Percentiles rank a stretch among this genome's conserved stretches.
These are phyloP conservation scores for Oleoguttula mirabilis DNA, from an alignment of 495 filamentous ascomycete species.

Conservation along the genomic window DNA sequence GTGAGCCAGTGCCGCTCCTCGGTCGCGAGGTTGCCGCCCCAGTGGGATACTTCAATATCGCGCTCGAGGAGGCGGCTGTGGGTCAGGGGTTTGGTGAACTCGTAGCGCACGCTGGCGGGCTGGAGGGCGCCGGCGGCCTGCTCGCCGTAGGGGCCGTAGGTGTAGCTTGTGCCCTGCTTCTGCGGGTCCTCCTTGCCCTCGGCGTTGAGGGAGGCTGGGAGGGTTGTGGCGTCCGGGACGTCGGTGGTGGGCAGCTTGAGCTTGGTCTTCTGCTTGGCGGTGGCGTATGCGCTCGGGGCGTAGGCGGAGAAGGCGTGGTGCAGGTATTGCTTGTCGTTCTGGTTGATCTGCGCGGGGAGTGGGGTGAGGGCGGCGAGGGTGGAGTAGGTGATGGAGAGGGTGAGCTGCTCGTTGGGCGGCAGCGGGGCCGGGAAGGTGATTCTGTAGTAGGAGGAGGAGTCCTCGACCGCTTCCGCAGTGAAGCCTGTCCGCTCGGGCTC, in stretches of 20 bases:
- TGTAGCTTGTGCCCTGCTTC: slow-evolving; percentile 73
- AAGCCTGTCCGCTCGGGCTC: slow-evolving; percentile 54
- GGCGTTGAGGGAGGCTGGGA: slow-evolving; percentile 42
- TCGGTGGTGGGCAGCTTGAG: slow-evolving; percentile 71
- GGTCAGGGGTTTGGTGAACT: slow-evolving; percentile 85
- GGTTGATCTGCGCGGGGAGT: slow-evolving; percentile 66
- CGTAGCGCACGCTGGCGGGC: slow-evolving; percentile 71
- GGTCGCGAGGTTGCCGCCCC: slow-evolving; percentile 89
- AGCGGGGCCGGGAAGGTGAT: slow-evolving; percentile 66
- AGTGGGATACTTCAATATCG: slow-evolving; percentile 90
- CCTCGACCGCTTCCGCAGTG: slow-evolving; percentile 51
- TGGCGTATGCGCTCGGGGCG: slow-evolving; percentile 64
- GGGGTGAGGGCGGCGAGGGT: slow-evolving; percentile 62
- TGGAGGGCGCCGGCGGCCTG: slow-evolving; percentile 59
- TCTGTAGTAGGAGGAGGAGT: slow-evolving; percentile 71
- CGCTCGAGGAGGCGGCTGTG: slow-evolving; percentile 67
- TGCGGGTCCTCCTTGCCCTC: slow-evolving; percentile 60
- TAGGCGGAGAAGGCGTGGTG: slow-evolving; percentile 73
- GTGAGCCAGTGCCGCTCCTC: slow-evolving; percentile 87
- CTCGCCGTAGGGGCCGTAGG: slow-evolving; percentile 81
- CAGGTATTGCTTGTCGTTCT: slow-evolving; percentile 79
- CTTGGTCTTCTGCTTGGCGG: slow-evolving; percentile 90
- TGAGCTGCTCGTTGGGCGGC: slow-evolving; percentile 61
- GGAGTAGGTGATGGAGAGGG: slow-evolving; percentile 74
- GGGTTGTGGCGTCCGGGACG: slow-evolving; percentile 71